These are phyloP conservation scores for Phtheirospermum japonicum DNA, from an alignment of 257 asterid species.

Conservation along the genomic window DNA sequence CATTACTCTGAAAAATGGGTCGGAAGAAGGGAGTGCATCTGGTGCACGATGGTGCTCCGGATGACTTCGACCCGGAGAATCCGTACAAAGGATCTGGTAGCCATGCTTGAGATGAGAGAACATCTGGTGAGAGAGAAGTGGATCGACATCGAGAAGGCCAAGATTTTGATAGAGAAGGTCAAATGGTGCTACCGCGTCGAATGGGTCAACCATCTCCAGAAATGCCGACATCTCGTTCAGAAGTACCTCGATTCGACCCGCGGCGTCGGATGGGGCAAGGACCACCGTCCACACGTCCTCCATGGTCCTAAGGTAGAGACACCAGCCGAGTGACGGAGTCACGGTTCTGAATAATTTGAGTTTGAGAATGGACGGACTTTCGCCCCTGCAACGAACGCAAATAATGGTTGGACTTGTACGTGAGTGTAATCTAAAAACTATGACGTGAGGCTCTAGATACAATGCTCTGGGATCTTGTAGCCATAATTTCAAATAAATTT, in stretches of 20 bases:
- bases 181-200: slow-evolving; percentile 79
- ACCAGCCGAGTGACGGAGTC: background rate
- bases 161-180: slow-evolving; percentile 9
- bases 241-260: slow-evolving; percentile 84
- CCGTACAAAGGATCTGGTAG: slow-evolving; percentile 11
- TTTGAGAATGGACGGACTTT: background rate
- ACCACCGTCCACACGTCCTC: slow-evolving; percentile 63
- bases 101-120: slow-evolving; percentile 5
- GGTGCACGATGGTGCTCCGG: slow-evolving; percentile 42
- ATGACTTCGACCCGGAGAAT: slow-evolving; percentile 7
- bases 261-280: slow-evolving; percentile 89
- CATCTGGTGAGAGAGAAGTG: slow-evolving; percentile 1
- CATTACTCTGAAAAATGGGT: slow-evolving; percentile 46
- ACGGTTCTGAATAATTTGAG: background rate
- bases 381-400: too few relatives aligned
- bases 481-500: background rate
- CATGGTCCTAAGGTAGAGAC: slow-evolving; percentile 40
- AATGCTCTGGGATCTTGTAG: background rate
- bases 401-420: too few relatives aligned
- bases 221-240: slow-evolving; percentile 76
- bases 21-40: slow-evolving; percentile 62
- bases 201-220: slow-evolving; percentile 76
- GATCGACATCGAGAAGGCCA: slow-evolving; percentile 15
- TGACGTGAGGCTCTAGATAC: too few relatives aligned
- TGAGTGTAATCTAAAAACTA: too few relatives aligned